These are phyloP conservation scores for Apiospora aurea DNA, from an alignment of 2,329 filamentous ascomycete species.

Conservation along the genomic window DNA sequence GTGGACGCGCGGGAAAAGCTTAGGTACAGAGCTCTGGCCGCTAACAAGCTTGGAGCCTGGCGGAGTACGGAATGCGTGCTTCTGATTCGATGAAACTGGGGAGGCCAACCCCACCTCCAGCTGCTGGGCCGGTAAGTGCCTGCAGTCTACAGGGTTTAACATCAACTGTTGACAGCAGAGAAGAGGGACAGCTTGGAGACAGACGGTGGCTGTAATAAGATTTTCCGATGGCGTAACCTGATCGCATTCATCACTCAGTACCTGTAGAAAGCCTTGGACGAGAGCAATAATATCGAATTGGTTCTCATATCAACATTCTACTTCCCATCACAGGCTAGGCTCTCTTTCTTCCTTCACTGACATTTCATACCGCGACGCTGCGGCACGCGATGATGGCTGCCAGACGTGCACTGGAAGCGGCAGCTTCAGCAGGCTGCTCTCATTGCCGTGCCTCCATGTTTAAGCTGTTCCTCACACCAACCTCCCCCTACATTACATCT, in stretches of 20 bases:
- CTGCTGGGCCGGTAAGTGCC: not conserved
- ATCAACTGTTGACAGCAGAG: not conserved
- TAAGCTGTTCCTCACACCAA: slow-evolving; percentile 35
- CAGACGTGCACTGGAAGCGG: slow-evolving; percentile 36
- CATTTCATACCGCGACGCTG: not conserved
- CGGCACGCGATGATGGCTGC: slow-evolving; percentile 34
- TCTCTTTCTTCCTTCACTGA: not conserved
- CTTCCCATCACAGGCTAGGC: not conserved
- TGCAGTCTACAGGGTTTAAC: not conserved
- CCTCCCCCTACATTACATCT: slow-evolving; percentile 27
- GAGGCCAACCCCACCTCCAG: not conserved
- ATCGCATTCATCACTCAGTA: not conserved
- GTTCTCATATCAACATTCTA: not conserved
- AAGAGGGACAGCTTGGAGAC: not conserved
- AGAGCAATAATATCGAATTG: not conserved
- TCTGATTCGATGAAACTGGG: not conserved
- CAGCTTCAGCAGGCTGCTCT: slow-evolving; percentile 37
- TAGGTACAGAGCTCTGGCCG: not conserved
- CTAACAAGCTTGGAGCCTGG: not conserved
- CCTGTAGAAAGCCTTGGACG: not conserved
- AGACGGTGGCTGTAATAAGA: slow-evolving; percentile 6
- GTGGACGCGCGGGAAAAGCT: not conserved
- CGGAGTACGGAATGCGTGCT: not conserved
- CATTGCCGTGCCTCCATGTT: slow-evolving; percentile 40
- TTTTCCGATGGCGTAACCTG: slow-evolving; percentile 14